Evolutionary conservation across 2,329 filamentous ascomycete species (phyloP), one percentile per base, ranked within the genome.

Genomic region (Alternaria sp.): DNA sequence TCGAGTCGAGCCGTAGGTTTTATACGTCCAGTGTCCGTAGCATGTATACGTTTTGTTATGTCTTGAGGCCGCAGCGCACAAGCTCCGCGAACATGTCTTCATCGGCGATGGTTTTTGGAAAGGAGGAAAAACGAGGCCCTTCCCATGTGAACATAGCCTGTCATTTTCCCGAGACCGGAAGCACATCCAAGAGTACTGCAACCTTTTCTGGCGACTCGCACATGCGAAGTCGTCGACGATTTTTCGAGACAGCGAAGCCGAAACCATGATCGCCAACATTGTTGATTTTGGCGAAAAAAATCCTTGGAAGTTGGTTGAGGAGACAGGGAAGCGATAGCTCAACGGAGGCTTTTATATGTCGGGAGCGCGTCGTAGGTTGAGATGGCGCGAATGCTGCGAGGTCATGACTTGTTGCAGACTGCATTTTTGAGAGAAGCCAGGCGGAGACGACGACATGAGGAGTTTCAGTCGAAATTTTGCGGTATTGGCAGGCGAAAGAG

Each of bases 211-310:
- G 32, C 15, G 32, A 36, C 32, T 2, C 32, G 7, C 32, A 36
- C 32, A 36, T 32, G 13, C 0, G 1, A 32, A 2, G 1, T 13
- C 28, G 5, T 30, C 28, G 2, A 4, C 5, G 5, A 1, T 13
- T 13, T 32, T 36, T 36, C 32, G 32, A 36, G 7, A 36, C 15
- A n/a, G 32, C 7, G 8, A 36, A n/a, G 15, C 32, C 15, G 32
- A 36, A 36, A 36, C 15, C 32, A n/a, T 36, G 32, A n/a, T 36
- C 7, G 5, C 9, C 7, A 7, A 36, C 32, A 7, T n/a, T 15
- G 13, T 36, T n/a, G n/a, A n/a, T 40, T 40, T 40, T 40, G 10
- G 36, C n/a, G n/a, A 11, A 40, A 9, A 9, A 17, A 3, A 11
- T 6, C 3, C 5, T 17, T 17, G 36, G 36, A 17, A 17, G 36